phyloP scores from a whole-genome alignment of 2,329 filamentous ascomycete genomes.

The Hansfordia pulvinata region DNA sequence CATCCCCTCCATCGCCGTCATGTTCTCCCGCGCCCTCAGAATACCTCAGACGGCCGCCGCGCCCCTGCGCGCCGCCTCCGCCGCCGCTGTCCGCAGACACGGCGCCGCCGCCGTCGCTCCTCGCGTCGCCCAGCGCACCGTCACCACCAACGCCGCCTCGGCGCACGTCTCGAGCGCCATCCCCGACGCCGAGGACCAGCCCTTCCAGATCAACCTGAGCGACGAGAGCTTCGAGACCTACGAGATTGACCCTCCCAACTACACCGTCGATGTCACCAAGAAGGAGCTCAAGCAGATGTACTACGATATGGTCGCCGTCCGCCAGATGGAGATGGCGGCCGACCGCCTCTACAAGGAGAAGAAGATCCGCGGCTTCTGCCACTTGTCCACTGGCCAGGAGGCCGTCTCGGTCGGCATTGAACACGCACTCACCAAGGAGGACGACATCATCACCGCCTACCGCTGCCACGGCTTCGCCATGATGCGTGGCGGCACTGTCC shows the following conservation, averaged over 20 bases:
- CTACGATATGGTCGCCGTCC: constrained; percentile 85
- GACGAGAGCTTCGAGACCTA: constrained; percentile 99
- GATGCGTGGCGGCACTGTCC: constrained; percentile 86
- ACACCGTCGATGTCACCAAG: constrained; percentile 90
- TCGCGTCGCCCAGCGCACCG: constrained; percentile 49
- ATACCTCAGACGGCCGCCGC: constrained; percentile 42
- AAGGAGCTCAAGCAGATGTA: constrained; percentile 99
- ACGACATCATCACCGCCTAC: constrained; percentile 96
- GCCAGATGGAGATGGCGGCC: constrained; percentile 99
- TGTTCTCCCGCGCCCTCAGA: constrained; percentile 61
- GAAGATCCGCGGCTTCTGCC: constrained; percentile 99
- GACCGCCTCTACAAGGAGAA: constrained; percentile 99
- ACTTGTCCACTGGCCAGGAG: constrained; percentile 95
- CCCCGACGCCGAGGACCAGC: constrained; percentile 59
- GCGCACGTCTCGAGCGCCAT: constrained; percentile 71
- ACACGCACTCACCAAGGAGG: constrained; percentile 79
- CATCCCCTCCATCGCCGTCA: constrained; percentile 17
- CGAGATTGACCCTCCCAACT: constrained; percentile 90
- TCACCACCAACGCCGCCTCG: constrained; percentile 92
- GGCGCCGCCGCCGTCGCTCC: constrained; percentile 29
- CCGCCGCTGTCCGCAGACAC: constrained; percentile 27
- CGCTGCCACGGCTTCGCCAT: constrained; percentile 96
- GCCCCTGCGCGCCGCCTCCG: constrained; percentile 36
- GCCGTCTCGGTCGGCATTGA: constrained; percentile 95
- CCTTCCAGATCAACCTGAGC: constrained; percentile 82